These are phyloP conservation scores for Macrotyloma uniflorum DNA, from an alignment of 306 rosid genomes.

Conservation along the genomic window DNA sequence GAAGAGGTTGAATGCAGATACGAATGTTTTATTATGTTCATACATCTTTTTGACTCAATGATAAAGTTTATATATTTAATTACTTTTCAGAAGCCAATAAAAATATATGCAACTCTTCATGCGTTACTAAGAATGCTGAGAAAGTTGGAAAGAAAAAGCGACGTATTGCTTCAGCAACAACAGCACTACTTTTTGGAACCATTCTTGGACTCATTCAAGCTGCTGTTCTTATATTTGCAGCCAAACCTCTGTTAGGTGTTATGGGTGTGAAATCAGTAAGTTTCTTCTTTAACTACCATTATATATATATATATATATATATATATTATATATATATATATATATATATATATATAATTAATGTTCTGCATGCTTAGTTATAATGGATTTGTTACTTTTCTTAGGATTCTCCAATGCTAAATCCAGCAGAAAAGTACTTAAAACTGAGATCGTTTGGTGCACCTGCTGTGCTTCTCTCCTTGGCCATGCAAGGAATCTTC, in stretches of 20 bases:
- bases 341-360: too few species aligned
- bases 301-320: too few species aligned
- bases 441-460: constrained; percentile 77
- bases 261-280: constrained; percentile 89
- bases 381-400: background rate
- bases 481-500: constrained; percentile 96
- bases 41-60: too few species aligned
- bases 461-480: constrained; percentile 91
- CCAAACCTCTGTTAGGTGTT: constrained; percentile 65
- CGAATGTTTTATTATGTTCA: too few species aligned
- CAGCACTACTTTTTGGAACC: constrained; percentile 81
- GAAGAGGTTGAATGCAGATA: too few species aligned
- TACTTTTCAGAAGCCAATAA: constrained; percentile 37
- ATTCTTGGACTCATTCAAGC: constrained; percentile 84
- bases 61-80: background rate
- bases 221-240: constrained; percentile 60
- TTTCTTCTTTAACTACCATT: background rate
- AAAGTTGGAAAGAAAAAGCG: constrained; percentile 48
- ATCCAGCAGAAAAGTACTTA: constrained; percentile 75
- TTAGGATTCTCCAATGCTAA: constrained; percentile 85
- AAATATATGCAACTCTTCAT: constrained; percentile 21
- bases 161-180: constrained; percentile 87
- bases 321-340: too few species aligned
- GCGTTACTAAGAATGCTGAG: constrained; percentile 9
- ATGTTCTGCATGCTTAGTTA: background rate